A percentile compares a stretch with the other conserved stretches of the same genome.
Evolutionary conservation across 768 basidiomycete species (phyloP).

Genomic region (Tricholoma furcatifolium): DNA sequence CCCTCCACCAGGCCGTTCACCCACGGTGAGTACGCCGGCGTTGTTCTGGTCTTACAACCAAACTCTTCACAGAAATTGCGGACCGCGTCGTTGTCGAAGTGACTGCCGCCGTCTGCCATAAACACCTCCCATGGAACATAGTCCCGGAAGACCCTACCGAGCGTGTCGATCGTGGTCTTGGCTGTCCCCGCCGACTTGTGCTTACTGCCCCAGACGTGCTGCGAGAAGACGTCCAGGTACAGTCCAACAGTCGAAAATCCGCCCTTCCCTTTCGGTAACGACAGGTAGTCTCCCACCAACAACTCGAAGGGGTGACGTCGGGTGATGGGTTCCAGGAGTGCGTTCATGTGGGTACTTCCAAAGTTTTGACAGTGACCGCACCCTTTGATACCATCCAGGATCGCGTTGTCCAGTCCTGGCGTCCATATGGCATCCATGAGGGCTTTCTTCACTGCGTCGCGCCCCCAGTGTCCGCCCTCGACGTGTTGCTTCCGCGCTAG

Average conservation of each 20-base stretch:
- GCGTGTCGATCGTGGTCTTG: background rate
- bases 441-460: conserved; percentile 29
- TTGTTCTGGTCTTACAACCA: no score
- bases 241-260: no score
- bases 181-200: conserved; percentile 29
- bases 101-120: no score
- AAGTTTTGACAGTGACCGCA: no score
- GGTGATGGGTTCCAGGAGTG: no score
- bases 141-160: background rate
- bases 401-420: no score
- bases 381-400: no score
- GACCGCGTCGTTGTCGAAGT: conserved; percentile 33
- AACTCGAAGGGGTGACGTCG: conserved; percentile 35
- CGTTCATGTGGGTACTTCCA: no score
- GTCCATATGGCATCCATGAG: no score
- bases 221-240: conserved; percentile 13
- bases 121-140: conserved; percentile 21
- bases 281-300: conserved; percentile 25
- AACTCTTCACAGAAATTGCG: conserved; percentile 23
- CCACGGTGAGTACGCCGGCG: no score
- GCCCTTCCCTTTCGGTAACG: conserved; percentile 27
- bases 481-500: conserved; percentile 20
- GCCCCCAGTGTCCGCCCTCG: conserved; percentile 29
- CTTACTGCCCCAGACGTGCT: conserved; percentile 28
- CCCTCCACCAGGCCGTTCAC: no score